Conservation (phyloP, 2,329 filamentous ascomycete genomes). For the Tolypocladium ophioglossoides region DNA sequence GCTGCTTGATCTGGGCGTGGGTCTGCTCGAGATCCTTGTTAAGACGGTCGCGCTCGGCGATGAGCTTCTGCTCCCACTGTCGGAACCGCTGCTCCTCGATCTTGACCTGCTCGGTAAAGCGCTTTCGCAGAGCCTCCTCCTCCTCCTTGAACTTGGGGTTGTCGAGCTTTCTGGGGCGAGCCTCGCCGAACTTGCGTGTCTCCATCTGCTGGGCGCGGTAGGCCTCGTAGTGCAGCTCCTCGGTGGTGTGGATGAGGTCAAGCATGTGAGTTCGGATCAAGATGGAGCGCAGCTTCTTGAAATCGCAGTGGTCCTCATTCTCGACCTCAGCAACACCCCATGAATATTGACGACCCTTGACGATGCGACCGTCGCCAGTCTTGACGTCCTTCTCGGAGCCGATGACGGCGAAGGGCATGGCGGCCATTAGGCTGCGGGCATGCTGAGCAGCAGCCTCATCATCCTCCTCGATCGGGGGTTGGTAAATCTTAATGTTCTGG, state of each 20-base stretch:
- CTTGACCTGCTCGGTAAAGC: constrained; percentile 99
- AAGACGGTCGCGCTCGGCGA: constrained; percentile 93
- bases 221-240: constrained; percentile 98
- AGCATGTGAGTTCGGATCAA: constrained; percentile 99
- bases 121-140: constrained; percentile 94
- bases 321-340: constrained; percentile 99
- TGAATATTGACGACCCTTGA: constrained; percentile 97
- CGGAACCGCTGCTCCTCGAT: constrained; percentile 98
- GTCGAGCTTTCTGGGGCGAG: constrained; percentile 91
- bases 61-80: constrained; percentile 99
- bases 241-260: constrained; percentile 97
- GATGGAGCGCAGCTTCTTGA: constrained; percentile 99
- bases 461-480: constrained; percentile 94
- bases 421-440: constrained; percentile 85
- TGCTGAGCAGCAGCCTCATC: constrained; percentile 94
- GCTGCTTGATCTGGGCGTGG: constrained; percentile 85
- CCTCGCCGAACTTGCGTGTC: constrained; percentile 98
- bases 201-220: constrained; percentile 99
- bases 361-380: constrained; percentile 87
- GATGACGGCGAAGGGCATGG: constrained; percentile 98
- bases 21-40: constrained; percentile 99
- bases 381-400: constrained; percentile 99
- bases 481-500: constrained; percentile 99
- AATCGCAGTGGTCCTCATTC: constrained; percentile 99
- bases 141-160: constrained; percentile 99